Percentiles rank a stretch among this genome's conserved stretches.
phyloP scores from a whole-genome alignment of 352 stramenopile species.

The Pythium utonaiense region DNA sequence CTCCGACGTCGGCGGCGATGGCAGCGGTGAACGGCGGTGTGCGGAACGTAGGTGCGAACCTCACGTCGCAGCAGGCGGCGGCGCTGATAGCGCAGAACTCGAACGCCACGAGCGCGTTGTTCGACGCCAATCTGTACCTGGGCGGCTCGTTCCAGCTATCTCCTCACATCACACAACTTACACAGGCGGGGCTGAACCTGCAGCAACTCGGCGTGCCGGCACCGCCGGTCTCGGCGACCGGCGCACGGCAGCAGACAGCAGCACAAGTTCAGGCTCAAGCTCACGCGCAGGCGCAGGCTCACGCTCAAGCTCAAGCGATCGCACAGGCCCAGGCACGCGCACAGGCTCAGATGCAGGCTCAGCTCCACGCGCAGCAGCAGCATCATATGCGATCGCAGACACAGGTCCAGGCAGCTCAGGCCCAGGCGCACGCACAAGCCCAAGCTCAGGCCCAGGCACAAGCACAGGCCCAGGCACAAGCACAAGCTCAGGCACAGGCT shows the following conservation, averaged over 20 bases:
- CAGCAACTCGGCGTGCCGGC: slow-evolving; percentile 45
- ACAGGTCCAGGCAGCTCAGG: slow-evolving; percentile 22
- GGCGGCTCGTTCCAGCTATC: slow-evolving; percentile 51
- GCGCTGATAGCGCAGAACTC: slow-evolving; percentile 50
- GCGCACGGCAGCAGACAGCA: slow-evolving; percentile 29
- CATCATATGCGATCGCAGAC: slow-evolving; percentile 43
- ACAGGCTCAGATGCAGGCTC: slow-evolving; percentile 24
- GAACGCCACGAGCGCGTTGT: slow-evolving; percentile 43
- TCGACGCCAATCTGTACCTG: slow-evolving; percentile 68
- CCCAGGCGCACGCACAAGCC: slow-evolving; percentile 32
- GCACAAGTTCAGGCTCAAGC: slow-evolving; percentile 19
- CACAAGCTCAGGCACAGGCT: slow-evolving; percentile 38
- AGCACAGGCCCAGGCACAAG: slow-evolving; percentile 30
- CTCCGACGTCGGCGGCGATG: slow-evolving; percentile 30
- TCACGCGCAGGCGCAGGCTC: slow-evolving; percentile 41
- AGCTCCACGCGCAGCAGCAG: slow-evolving; percentile 43
- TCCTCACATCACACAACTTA: slow-evolving; percentile 44
- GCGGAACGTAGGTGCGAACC: slow-evolving; percentile 2
- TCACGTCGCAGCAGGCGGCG: slow-evolving; percentile 47
- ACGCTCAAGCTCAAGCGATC: slow-evolving; percentile 50
- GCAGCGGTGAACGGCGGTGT: slow-evolving; percentile 28
- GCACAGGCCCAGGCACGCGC: slow-evolving; percentile 36
- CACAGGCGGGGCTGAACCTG: slow-evolving; percentile 35
- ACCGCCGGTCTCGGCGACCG: slow-evolving; percentile 1
- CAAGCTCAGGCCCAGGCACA: slow-evolving; percentile 33